Base-by-base conservation (phyloP, 2,329 filamentous ascomycete species). In the Oidium heveae region DNA sequence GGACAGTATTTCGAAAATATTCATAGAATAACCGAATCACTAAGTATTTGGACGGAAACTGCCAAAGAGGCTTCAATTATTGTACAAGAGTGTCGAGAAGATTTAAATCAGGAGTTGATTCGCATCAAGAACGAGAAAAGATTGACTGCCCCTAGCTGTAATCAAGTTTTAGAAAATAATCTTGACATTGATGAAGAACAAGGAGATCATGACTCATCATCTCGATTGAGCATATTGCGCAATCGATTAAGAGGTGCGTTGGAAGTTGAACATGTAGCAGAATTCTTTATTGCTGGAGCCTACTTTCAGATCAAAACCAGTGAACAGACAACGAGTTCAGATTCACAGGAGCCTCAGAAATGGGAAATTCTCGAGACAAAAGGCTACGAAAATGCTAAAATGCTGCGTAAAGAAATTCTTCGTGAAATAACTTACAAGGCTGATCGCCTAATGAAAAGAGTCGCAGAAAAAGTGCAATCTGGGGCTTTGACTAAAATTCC, bases 241-340 rank as follows among this genome's bases (percentile, higher is more conserved):
- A 76, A 80, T 54, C 75, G 79, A 46, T 70, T 95, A 22, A 80
- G 86, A 10, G 74, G 72, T 20, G 80, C 84, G 2, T 70, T 94
- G 18, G 86, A 94, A 63, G 67, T 93, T 46, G 75, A 89, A 57
- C 89, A 95, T 64, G 79, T 82, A 59, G 86, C 82, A 33, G 73
- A 78, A 0, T 95, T 95, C 68, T 94, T 93, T 63, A 81, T 81
- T 28, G 86, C 82, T 15, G 94, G 87, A 60, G 82, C 80, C 0
- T 80, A 81, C 60, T 95, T 80, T 63, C 86, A 94, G 63, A 83
- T 93, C 57, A 91, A 88, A 63, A 76, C 77, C 0, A 77, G 88
- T 55, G 66, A 75, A 47, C 71, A 75, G 1, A 68, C 81, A 60
- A 86, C 80, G 0, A 64, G 70, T 22, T 77, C 80, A 0, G 77